Percentiles rank a stretch among this genome's conserved stretches.
phyloP scores from a whole-genome alignment of 1,284 basidiomycete species.

The Volvariella surrecta region DNA sequence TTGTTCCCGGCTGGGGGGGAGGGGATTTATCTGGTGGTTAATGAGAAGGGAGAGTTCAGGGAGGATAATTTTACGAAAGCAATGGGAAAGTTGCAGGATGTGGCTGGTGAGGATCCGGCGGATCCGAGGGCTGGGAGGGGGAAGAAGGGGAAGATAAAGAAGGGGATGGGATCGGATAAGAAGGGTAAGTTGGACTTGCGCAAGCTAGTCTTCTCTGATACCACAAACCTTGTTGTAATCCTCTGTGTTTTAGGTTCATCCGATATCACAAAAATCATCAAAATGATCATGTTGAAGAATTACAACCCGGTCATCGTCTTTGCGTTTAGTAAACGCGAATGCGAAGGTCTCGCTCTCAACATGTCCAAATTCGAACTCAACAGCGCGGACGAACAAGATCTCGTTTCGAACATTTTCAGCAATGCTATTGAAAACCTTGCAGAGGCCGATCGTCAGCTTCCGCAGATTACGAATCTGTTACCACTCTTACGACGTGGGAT shows the following conservation, averaged over 20 bases:
- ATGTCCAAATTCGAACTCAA: conserved; percentile 98
- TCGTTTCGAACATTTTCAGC: conserved; percentile 86
- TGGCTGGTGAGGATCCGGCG: conserved; percentile 88
- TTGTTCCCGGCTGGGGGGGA: conserved; percentile 95
- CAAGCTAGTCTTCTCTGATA: no score
- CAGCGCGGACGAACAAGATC: conserved; percentile 85
- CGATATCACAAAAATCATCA: conserved; percentile 97
- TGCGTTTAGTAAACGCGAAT: conserved; percentile 97
- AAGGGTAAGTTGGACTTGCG: conserved; percentile 61
- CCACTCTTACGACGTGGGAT: conserved; percentile 94
- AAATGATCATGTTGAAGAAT: conserved; percentile 98
- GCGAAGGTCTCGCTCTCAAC: conserved; percentile 86
- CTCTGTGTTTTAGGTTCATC: conserved; percentile 54
- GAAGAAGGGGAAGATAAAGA: conserved; percentile 83
- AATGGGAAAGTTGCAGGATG: conserved; percentile 88
- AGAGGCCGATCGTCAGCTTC: conserved; percentile 83
- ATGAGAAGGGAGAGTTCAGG: conserved; percentile 93
- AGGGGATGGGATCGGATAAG: conserved; percentile 67
- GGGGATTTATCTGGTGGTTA: conserved; percentile 96
- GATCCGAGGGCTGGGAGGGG: conserved; percentile 78
- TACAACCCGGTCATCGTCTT: conserved; percentile 99
- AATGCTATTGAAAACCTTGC: conserved; percentile 91
- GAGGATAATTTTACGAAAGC: conserved; percentile 98
- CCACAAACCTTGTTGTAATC: not conserved
- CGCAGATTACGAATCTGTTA: conserved; percentile 91